Evolutionary conservation across 805 yeast species (phyloP).

Genomic region (Candida koratica): DNA sequence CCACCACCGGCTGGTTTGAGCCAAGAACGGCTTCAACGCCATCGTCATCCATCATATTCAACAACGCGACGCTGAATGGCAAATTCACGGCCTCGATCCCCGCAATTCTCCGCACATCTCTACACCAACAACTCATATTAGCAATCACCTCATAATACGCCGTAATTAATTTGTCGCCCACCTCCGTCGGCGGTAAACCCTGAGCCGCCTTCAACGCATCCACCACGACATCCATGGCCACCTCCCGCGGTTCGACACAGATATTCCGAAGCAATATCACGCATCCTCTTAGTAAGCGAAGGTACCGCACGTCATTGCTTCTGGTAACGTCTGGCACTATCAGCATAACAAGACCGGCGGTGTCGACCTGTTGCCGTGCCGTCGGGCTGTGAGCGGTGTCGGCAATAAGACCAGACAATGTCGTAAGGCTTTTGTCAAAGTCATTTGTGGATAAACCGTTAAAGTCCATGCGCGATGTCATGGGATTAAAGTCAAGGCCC

Average conservation of each 20-base stretch:
- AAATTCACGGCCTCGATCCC: slow-evolving; percentile 28
- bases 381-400: neutral
- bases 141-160: slow-evolving; percentile 24
- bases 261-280: slow-evolving; percentile 48
- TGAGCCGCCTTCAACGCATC: slow-evolving; percentile 3
- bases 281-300: slow-evolving; percentile 44
- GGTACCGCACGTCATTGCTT: slow-evolving; percentile 8
- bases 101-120: slow-evolving; percentile 25
- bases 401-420: slow-evolving; percentile 3
- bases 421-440: slow-evolving; percentile 7
- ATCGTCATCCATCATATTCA: slow-evolving; percentile 9
- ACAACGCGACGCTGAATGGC: slow-evolving; percentile 15
- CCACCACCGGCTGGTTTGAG: neutral
- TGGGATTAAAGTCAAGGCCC: no score
- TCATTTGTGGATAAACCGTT: no score
- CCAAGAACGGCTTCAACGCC: neutral
- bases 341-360: slow-evolving; percentile 1
- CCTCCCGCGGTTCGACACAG: slow-evolving; percentile 23
- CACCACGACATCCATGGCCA: slow-evolving; percentile 7
- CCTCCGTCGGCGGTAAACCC: slow-evolving; percentile 1
- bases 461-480: no score
- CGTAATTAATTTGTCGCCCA: slow-evolving; percentile 15
- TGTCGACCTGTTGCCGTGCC: slow-evolving; percentile 1
- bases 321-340: neutral
- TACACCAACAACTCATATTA: slow-evolving; percentile 17